A percentile compares a stretch with the other conserved stretches of the same genome.
Evolutionary conservation across 805 yeast genomes (phyloP).

Genomic region (Starmerella asiatica): DNA sequence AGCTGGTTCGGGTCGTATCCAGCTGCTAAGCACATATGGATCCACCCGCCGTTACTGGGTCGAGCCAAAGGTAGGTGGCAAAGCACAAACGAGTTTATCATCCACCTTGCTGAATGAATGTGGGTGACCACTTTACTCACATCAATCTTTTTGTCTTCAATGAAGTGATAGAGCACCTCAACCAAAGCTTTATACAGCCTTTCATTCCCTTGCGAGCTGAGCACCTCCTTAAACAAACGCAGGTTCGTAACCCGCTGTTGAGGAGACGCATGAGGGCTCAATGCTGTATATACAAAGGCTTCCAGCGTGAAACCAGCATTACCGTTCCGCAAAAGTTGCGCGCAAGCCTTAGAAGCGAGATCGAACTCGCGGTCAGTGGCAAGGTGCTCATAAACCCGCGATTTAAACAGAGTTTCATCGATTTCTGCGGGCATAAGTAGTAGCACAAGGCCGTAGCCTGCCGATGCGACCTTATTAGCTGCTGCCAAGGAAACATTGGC

Average conservation of each 20-base stretch:
- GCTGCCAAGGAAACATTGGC: conserved; percentile 15
- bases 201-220: not conserved
- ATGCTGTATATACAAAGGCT: conserved; percentile 1
- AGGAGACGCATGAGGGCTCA: conserved; percentile 1
- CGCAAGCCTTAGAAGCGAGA: conserved; percentile 11
- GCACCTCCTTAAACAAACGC: not conserved
- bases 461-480: conserved; percentile 30
- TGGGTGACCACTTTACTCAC: conserved; percentile 5
- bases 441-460: conserved; percentile 39
- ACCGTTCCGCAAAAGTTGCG: not conserved
- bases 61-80: conserved; percentile 32
- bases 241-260: not conserved
- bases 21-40: conserved; percentile 51
- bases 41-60: conserved; percentile 53
- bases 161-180: not conserved
- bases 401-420: conserved; percentile 11
- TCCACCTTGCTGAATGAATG: conserved; percentile 7
- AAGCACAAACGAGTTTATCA: conserved; percentile 33
- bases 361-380: conserved; percentile 8
- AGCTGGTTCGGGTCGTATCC: conserved; percentile 51
- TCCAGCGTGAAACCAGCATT: not conserved
- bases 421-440: conserved; percentile 10
- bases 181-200: not conserved
- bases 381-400: conserved; percentile 17
- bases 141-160: not conserved